Evolutionary conservation across 306 rosid species (phyloP), one percentile per base, ranked within the genome.

Genomic region (Lathyrus tuberosus): DNA sequence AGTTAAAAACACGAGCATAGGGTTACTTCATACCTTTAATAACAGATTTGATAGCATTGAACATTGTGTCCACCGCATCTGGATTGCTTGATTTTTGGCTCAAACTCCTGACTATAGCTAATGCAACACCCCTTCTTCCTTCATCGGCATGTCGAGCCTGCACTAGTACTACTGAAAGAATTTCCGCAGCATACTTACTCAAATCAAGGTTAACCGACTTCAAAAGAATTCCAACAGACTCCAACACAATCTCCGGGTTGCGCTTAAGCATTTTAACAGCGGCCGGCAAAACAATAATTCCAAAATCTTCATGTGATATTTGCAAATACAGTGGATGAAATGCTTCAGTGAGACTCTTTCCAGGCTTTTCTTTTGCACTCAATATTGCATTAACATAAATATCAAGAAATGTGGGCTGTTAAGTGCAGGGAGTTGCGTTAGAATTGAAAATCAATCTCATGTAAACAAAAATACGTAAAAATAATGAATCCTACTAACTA

Each of bases 241-340:
- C 99, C 89, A 94, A 80, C 74, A 87, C 90, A 83, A 91, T 90
- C 88, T 94, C 99, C 7, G 99, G 99, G 82, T 91, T 94, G 53
- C 99, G 91, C 76, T 94, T 94, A 66, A 94, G 90, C 99, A 94
- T 90, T 88, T 94, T 94, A 65, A 94, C 74, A 77, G 97, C 79
- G 18, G 96, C 88, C 0, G 96, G 96, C 68, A 94, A 57, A 77
- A 94, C 92, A 22, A 75, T 56, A 76, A 64, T 82, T 74, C 86
- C 95, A 67, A 94, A 88, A 80, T 94, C 99, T 76, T 88, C 95
- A 64, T 88, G 97, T 28, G 76, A 75, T 88, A 91, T 78, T 75
- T 73, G 87, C 57, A 59, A 72, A 80, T 88, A 88, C 76, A 94
- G 96, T 56, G 96, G 88, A 72, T 22, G 57, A 84, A 94, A 94